Base-by-base conservation (phyloP, 2,329 filamentous ascomycete genomes). In the Ustilaginoidea virens region DNA sequence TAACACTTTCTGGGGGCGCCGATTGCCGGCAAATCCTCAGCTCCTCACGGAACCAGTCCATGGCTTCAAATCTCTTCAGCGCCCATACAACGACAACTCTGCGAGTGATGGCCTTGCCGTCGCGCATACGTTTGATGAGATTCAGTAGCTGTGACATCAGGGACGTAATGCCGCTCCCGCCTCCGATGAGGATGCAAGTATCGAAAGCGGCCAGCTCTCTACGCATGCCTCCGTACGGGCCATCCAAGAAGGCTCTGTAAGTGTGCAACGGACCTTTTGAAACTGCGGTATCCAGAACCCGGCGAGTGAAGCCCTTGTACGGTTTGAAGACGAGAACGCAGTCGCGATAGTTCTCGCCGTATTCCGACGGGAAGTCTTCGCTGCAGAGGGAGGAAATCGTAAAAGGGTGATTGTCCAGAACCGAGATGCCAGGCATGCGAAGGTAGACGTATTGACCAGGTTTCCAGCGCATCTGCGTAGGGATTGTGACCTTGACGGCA, bases 41-140 rank as follows among this genome's bases (percentile, higher is more conserved):
- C 51, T 94, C 87, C 54, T 94, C 86, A 39, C 82, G 80, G 63
- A 94, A 96, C 87, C 87, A 96, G 48, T 94, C 83, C 74, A 96
- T 83, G 1, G 83, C 82, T 51, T 94, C 87, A 10, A 90, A 74
- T 32, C 80, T 73, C 54, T 90, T 92, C 39, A 94, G 61, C 5
- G 86, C 75, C 87, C 87, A 96, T n/a, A 96, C 71, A 1, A 96
- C 81, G 11, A 90, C 78, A 5, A 96, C 78, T 38, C 78, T 81
- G 49, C 80, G 82, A 2, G 86, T 94, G 25, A 93, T 82, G 19
- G 87, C 86, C 52, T 93, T 93, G 28, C 83, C 81, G 46, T 93
- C 86, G 34, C 85, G 75, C 78, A 96, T 93, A 34, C 85, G 75
- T 56, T 93, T 94, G 56, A 94, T 92, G n/a, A 96, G 61, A 40